Evolutionary conservation across 2,329 filamentous ascomycete species (phyloP).

Genomic region (Ophiocordyceps camponoti-leonardi): DNA sequence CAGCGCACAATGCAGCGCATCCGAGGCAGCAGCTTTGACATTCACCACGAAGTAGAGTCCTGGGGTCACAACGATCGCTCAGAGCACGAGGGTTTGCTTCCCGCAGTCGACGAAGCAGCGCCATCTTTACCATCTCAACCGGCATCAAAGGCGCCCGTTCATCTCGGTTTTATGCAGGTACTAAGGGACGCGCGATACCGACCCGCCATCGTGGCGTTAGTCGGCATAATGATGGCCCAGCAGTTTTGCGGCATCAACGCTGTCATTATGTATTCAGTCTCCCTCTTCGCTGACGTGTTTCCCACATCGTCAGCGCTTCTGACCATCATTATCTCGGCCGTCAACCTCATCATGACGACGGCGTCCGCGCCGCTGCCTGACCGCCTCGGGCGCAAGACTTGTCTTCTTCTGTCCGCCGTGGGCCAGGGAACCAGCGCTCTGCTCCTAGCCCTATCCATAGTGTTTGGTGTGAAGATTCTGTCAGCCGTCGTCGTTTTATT

Average conservation of each 20-base stretch:
- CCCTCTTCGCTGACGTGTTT: slow-evolving; percentile 64
- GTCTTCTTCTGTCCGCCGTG: slow-evolving; percentile 63
- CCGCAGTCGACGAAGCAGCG: slow-evolving; percentile 10
- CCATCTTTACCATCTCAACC: slow-evolving; percentile 1
- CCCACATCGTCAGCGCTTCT: slow-evolving; percentile 67
- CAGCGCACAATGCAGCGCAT: slow-evolving; percentile 56
- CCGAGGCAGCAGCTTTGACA: slow-evolving; percentile 49
- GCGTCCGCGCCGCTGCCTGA: slow-evolving; percentile 74
- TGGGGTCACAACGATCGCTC: slow-evolving; percentile 30
- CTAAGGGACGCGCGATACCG: slow-evolving; percentile 50
- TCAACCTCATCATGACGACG: slow-evolving; percentile 74
- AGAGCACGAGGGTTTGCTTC: slow-evolving; percentile 58
- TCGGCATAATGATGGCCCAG: slow-evolving; percentile 84
- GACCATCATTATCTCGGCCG: slow-evolving; percentile 70
- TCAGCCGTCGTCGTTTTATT: slow-evolving; percentile 67
- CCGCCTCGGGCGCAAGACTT: slow-evolving; percentile 71
- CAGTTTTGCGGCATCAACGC: slow-evolving; percentile 92
- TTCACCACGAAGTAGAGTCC: slow-evolving; percentile 52
- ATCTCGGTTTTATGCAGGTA: slow-evolving; percentile 47
- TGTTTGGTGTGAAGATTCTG: slow-evolving; percentile 51
- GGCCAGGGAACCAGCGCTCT: slow-evolving; percentile 73
- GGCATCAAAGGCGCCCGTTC: slow-evolving; percentile 9
- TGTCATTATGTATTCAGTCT: slow-evolving; percentile 97
- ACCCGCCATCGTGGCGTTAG: slow-evolving; percentile 62
- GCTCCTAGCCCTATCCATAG: slow-evolving; percentile 64